These are phyloP conservation scores for Staphylotrichum tortipilum DNA, from an alignment of 495 filamentous ascomycete genomes.

Conservation along the genomic window DNA sequence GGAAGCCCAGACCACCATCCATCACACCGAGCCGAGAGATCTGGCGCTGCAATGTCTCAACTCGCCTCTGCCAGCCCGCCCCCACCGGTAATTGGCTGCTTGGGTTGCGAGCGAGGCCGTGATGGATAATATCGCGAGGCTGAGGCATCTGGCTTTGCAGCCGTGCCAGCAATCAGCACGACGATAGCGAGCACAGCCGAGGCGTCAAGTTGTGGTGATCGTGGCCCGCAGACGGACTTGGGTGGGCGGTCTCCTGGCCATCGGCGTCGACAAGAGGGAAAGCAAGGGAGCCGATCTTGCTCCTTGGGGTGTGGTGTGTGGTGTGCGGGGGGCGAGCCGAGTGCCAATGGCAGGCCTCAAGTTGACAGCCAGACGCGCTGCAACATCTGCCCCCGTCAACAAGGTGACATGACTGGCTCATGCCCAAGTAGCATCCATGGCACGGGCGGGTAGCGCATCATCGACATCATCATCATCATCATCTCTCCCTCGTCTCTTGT, in stretches of 20 bases:
- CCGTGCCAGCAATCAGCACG: too few species aligned
- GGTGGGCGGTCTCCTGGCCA: too few species aligned
- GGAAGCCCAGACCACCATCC: conserved; percentile 24
- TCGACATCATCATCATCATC: too few species aligned
- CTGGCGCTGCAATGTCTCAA: conserved; percentile 12
- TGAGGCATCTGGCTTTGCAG: not conserved
- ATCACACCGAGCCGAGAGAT: conserved; percentile 22
- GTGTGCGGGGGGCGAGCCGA: conserved; percentile 7
- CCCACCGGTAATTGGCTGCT: not conserved
- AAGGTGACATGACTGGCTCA: too few species aligned
- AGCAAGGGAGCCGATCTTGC: not conserved
- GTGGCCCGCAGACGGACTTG: too few species aligned
- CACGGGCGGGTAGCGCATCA: too few species aligned
- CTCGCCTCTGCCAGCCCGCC: not conserved
- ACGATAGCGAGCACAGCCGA: too few species aligned
- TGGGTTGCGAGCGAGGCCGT: not conserved
- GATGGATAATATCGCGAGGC: not conserved
- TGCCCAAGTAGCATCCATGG: too few species aligned
- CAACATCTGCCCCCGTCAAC: conserved; percentile 9
- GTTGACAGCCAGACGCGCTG: conserved; percentile 12
- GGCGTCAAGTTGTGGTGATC: too few species aligned
- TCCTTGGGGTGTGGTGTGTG: not conserved
- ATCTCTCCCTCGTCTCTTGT: too few species aligned
- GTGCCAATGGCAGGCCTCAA: conserved; percentile 12
- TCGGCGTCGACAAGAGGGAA: conserved; percentile 5